These are phyloP conservation scores for Yarrowia keelungensis DNA, from an alignment of 805 yeast species.

Conservation along the genomic window DNA sequence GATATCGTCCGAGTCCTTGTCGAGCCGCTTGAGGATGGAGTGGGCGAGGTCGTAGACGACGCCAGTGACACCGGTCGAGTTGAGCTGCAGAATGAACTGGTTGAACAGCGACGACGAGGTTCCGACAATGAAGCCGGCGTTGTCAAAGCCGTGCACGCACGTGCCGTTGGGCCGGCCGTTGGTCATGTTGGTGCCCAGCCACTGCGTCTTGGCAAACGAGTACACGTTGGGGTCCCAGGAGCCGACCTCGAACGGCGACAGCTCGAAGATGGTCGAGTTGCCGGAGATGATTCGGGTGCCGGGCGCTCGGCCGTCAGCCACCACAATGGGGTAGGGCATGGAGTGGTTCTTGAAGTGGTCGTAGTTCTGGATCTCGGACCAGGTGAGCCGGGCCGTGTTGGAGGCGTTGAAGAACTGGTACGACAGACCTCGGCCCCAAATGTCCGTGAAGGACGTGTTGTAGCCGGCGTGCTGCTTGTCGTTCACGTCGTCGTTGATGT, in stretches of 20 bases:
- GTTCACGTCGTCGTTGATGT: slow-evolving; percentile 56
- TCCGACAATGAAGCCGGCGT: slow-evolving; percentile 81
- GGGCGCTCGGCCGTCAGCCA: slow-evolving; percentile 55
- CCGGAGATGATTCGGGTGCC: slow-evolving; percentile 60
- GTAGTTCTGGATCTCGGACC: slow-evolving; percentile 63
- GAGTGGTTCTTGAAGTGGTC: slow-evolving; percentile 65
- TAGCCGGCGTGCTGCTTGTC: slow-evolving; percentile 71
- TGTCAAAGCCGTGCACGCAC: slow-evolving; percentile 79
- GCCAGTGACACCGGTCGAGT: slow-evolving; percentile 60
- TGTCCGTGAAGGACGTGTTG: slow-evolving; percentile 71
- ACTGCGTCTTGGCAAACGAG: slow-evolving; percentile 69
- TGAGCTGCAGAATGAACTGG: slow-evolving; percentile 64
- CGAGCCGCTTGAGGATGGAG: slow-evolving; percentile 57
- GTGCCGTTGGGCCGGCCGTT: slow-evolving; percentile 60
- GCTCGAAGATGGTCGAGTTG: slow-evolving; percentile 68
- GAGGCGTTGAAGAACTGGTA: slow-evolving; percentile 72
- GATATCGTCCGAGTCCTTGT: slow-evolving; percentile 63
- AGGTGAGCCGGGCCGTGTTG: slow-evolving; percentile 69
- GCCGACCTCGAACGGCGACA: slow-evolving; percentile 76
- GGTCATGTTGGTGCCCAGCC: slow-evolving; percentile 69
- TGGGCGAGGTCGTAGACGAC: slow-evolving; percentile 56
- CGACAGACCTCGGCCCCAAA: slow-evolving; percentile 81
- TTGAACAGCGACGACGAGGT: slow-evolving; percentile 85
- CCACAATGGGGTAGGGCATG: slow-evolving; percentile 77
- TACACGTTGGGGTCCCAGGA: slow-evolving; percentile 84